Base-by-base conservation (phyloP, 2,329 filamentous ascomycete genomes). In the Aspergillus ibericus region DNA sequence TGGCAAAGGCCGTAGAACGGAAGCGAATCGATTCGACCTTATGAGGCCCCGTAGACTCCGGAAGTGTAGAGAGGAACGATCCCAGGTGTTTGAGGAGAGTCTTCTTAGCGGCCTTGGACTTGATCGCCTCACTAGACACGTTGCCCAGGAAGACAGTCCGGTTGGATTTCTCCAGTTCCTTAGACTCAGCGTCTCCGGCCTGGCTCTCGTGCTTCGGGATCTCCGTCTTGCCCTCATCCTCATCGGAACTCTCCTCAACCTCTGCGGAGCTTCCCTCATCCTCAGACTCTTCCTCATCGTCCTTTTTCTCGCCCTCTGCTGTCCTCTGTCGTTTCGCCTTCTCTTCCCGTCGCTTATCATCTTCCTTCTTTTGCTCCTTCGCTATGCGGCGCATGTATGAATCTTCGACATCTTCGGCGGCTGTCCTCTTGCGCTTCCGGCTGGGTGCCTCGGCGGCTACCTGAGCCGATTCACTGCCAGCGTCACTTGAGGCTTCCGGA, bases 71-170 rank as follows among this genome's bases (percentile, higher is more conserved):
- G 51, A 96, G 81, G 69, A 92, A 89, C 1, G 91, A 92, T n/a
- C 84, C 82, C 47, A 97, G 85, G 73, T 97, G 91, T 42, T 83
- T 80, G 64, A 91, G 80, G 29, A 97, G 83, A 2, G 83, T 83
- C 79, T 92, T 96, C 78, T 91, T 92, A 34, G 88, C 88, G 2
- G 87, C 77, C 71, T 96, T 96, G 27, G 90, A 92, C 50, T 87
- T 90, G 69, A 98, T 91, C 42, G 91, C 92, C 53, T 88, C 82
- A 20, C 85, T 88, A 13, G 92, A 92, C 47, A 99, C 91, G 70
- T 99, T 99, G 69, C 90, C 90, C 12, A 99, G 81, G 77, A 98
- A 99, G 42, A 98, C 87, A 6, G 95, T 99, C 57, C 95, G 89
- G 58, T 85, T 85, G 8, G 93, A 90, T 79, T 96, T 96, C 58